These are phyloP conservation scores for Massospora cicadina DNA, from an alignment of 371 early-diverging fungal species.

Conservation along the genomic window DNA sequence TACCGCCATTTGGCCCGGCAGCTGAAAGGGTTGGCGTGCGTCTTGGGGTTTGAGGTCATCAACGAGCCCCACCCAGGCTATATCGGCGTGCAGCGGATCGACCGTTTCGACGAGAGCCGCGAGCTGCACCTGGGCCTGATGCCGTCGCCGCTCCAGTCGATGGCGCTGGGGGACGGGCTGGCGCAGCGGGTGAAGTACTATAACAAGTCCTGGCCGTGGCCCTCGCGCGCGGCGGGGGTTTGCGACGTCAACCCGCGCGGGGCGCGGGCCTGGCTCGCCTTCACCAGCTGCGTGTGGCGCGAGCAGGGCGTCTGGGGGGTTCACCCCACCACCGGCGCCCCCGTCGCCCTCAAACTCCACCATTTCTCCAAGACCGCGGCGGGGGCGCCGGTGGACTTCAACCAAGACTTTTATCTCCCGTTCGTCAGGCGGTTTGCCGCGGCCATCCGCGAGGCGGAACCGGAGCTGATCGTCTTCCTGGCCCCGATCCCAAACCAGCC, in stretches of 20 bases:
- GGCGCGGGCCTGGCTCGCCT: slow-evolving; percentile 29
- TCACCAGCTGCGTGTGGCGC: slow-evolving; percentile 40
- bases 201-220: slow-evolving; percentile 20
- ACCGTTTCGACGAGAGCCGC: slow-evolving; percentile 23
- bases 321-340: slow-evolving; percentile 7
- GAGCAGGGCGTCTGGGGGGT: slow-evolving; percentile 45
- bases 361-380: slow-evolving; percentile 34
- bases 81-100: slow-evolving; percentile 25
- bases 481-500: slow-evolving; percentile 39
- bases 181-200: slow-evolving; percentile 24
- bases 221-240: slow-evolving; percentile 21
- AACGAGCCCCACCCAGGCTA: slow-evolving; percentile 54
- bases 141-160: slow-evolving; percentile 42
- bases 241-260: slow-evolving; percentile 28
- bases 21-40: slow-evolving; percentile 32
- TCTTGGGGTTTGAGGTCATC: slow-evolving; percentile 52
- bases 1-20: slow-evolving; percentile 24
- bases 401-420: slow-evolving; percentile 28
- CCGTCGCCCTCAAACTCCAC: slow-evolving; percentile 20
- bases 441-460: slow-evolving; percentile 25
- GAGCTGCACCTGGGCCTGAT: slow-evolving; percentile 31
- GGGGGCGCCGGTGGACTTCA: slow-evolving; percentile 22
- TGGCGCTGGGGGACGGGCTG: slow-evolving; percentile 39
- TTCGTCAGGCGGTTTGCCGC: slow-evolving; percentile 27
- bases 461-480: slow-evolving; percentile 36